Conservation (phyloP, 495 filamentous ascomycete genomes). For the Tuber magnatum region DNA sequence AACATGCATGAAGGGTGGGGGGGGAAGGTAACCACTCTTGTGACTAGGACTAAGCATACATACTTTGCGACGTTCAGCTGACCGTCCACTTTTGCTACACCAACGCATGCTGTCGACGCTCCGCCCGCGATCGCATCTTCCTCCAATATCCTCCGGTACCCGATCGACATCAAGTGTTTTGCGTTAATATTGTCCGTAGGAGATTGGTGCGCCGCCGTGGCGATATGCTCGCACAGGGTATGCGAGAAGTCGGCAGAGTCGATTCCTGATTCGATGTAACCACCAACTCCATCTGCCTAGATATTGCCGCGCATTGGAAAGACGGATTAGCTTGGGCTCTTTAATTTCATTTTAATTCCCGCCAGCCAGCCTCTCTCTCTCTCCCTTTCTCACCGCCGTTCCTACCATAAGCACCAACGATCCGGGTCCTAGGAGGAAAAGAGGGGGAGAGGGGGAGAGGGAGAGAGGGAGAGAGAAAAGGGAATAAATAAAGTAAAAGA, state of each 20-base stretch:
- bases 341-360: constrained; percentile 3
- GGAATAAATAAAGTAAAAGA: not conserved
- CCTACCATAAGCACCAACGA: not conserved
- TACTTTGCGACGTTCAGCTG: constrained; percentile 77
- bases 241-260: constrained; percentile 95
- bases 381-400: constrained; percentile 12
- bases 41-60: constrained; percentile 19
- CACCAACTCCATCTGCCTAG: constrained; percentile 78
- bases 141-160: constrained; percentile 70
- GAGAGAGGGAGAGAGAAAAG: not conserved
- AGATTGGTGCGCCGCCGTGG: constrained; percentile 54
- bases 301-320: constrained; percentile 11
- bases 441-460: not conserved
- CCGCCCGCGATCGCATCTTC: constrained; percentile 69
- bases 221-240: constrained; percentile 88
- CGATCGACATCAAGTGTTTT: constrained; percentile 65
- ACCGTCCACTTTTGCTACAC: constrained; percentile 61
- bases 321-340: not conserved
- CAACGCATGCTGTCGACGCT: constrained; percentile 84
- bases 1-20: constrained; percentile 6
- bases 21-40: not conserved
- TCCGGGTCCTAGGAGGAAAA: not conserved
- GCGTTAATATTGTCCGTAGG: constrained; percentile 52
- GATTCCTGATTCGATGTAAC: constrained; percentile 82
- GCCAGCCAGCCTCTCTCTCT: not conserved